Base-by-base conservation (phyloP, 192 early-diverging fungal genomes). In the Gaertneriomyces semiglobifer region DNA sequence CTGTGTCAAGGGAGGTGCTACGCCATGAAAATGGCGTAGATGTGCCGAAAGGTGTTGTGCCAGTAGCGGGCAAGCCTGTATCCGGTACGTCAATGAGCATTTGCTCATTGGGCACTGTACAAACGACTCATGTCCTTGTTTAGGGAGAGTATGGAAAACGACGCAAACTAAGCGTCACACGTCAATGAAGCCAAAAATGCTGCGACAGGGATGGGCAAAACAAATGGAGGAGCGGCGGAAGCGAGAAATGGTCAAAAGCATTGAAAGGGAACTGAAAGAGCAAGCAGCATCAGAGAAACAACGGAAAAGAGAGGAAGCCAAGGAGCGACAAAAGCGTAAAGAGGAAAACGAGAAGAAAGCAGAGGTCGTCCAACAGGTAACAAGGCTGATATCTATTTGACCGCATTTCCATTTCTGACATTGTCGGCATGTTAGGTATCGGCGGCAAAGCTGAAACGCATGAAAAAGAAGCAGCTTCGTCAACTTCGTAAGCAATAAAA, bases 211-310 rank as follows among this genome's bases (percentile, higher is more conserved):
- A 19, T 88, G 83, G 83, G 81, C 74, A 42, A 79, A 85, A 53
- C 76, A 81, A 14, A 67, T 73, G 45, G 70, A 77, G 44, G 77
- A 80, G 40, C 68, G 84, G 8, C 78, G 75, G 53, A 79, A 71
- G 62, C 18, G 63, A 8, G 53, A 78, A 16, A 66, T 81, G 12
- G 71, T 81, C 11, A 79, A 86, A 56, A 47, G 67, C 4, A 73
- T 87, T 44, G 73, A 87, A 70, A 69, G 63, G 55, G 76, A 85
- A 51, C 53, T 83, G 45, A 79, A 86, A 67, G 81, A 75, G 41
- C 74, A 81, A 51, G 76, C 61, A 14, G 62, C 67, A 47, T 75
- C 74, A 8, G 81, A 69, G 16, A 85, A 84, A 65, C 79, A 86
- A 69, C 80, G 4, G 12, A 57, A 57, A 57, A 75, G 77, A 14